Conservation (phyloP, 148 eudicot genomes). For the Diospyros lotus region DNA sequence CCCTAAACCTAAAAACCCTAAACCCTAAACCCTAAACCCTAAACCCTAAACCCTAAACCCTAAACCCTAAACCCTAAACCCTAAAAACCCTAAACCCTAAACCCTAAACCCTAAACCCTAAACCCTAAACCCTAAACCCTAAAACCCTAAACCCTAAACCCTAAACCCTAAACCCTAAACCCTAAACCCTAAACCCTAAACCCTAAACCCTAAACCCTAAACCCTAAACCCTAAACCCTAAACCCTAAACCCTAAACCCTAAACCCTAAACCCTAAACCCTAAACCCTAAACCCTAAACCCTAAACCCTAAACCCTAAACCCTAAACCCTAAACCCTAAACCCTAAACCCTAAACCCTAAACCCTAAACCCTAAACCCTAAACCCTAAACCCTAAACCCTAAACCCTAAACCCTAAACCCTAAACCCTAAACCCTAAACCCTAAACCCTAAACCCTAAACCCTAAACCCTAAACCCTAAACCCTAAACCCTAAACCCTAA, state of each 20-base stretch:
- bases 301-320: constrained; percentile 17
- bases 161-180: constrained; percentile 20
- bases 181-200: constrained; percentile 20
- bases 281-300: constrained; percentile 19
- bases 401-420: constrained; percentile 21
- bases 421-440: constrained; percentile 19
- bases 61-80: background rate
- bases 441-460: constrained; percentile 20
- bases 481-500: constrained; percentile 22
- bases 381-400: constrained; percentile 17
- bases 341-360: constrained; percentile 19
- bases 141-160: too few relatives aligned
- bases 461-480: constrained; percentile 22
- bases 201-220: constrained; percentile 21
- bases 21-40: constrained; percentile 8
- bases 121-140: constrained; percentile 13
- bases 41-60: constrained; percentile 8
- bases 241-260: constrained; percentile 19
- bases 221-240: constrained; percentile 15
- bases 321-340: constrained; percentile 16
- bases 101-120: background rate
- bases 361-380: constrained; percentile 16
- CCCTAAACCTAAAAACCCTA: too few relatives aligned
- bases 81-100: background rate
- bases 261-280: constrained; percentile 14